Evolutionary conservation across 1,139 yeast species (phyloP).

Genomic region (Scheffersomyces quercinus): DNA sequence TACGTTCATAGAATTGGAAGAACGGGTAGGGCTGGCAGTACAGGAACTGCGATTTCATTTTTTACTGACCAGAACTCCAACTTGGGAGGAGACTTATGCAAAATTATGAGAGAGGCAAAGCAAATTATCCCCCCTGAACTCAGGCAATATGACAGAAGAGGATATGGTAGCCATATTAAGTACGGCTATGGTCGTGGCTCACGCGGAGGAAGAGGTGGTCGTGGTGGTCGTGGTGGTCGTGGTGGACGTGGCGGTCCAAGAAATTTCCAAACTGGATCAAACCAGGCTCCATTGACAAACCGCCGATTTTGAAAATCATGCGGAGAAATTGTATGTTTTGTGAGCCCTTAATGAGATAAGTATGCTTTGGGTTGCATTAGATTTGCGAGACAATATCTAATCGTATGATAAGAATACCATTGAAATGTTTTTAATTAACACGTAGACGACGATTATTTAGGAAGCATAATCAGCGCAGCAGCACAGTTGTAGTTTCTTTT

Average conservation of each 20-base stretch:
- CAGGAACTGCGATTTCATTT: slow-evolving; percentile 93
- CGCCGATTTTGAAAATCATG: slow-evolving; percentile 19
- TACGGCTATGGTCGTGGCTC: slow-evolving; percentile 63
- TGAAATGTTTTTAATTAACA: too few relatives aligned
- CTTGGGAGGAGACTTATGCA: slow-evolving; percentile 88
- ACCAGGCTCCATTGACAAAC: slow-evolving; percentile 24
- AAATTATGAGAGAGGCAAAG: slow-evolving; percentile 93
- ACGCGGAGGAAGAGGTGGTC: slow-evolving; percentile 46
- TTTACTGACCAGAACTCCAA: slow-evolving; percentile 86
- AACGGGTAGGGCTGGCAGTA: slow-evolving; percentile 98
- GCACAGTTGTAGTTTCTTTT: too few relatives aligned
- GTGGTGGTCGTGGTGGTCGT: slow-evolving; percentile 18
- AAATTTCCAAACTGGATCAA: slow-evolving; percentile 27
- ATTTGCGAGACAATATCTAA: too few relatives aligned
- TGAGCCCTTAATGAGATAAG: too few relatives aligned
- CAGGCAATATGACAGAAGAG: slow-evolving; percentile 55
- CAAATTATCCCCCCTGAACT: slow-evolving; percentile 77
- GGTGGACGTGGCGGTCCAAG: background rate
- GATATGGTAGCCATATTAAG: slow-evolving; percentile 53
- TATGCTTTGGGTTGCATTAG: too few relatives aligned
- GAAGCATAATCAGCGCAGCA: too few relatives aligned
- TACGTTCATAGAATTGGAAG: slow-evolving; percentile 96
- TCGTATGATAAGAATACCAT: too few relatives aligned
- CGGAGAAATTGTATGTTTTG: too few relatives aligned
- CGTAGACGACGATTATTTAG: too few relatives aligned